Evolutionary conservation across 306 rosid species (phyloP).

Genomic region (cucumber (Cucumis sativus)): Cucumber_9930_V3 NC_026660.2:11193501-11194000

Average conservation of each 20-base stretch:
- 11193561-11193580: constrained; percentile 36
- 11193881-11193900: no score
- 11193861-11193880: no score
- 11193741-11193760: constrained; percentile 47
- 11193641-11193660: constrained; percentile 36
- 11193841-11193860: no score
- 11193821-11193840: no score
- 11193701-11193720: constrained; percentile 14
- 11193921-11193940: background rate
- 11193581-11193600: constrained; percentile 53
- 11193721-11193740: constrained; percentile 29
- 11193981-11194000: background rate
- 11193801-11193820: background rate
- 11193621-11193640: constrained; percentile 42
- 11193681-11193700: constrained; percentile 17
- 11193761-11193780: constrained; percentile 26
- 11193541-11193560: constrained; percentile 50
- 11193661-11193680: constrained; percentile 6
- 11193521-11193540: constrained; percentile 26
- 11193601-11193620: constrained; percentile 57
- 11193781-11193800: constrained; percentile 2
- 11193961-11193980: background rate
- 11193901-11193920: background rate
- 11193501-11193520: constrained; percentile 67
- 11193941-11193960: background rate